Evolutionary conservation across 257 asterid genomes (phyloP), one percentile per base, ranked within the genome.

Genomic region (Nicotiana attenuata): DNA sequence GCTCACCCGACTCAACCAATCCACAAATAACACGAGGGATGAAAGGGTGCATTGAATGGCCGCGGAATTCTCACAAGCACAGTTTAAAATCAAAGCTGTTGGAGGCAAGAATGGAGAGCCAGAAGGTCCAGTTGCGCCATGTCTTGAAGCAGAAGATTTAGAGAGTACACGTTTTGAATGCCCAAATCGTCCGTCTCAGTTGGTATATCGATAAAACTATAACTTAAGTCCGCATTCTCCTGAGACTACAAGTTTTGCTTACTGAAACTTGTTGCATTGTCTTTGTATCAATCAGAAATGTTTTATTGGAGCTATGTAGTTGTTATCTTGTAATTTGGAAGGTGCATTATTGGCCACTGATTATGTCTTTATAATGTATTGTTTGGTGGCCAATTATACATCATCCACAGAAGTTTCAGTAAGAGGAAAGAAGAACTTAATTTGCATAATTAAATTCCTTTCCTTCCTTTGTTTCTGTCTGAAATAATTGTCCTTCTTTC

Each of bases 21-120:
- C 94, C 94, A 17, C 96, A 91, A 52, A 71, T 89, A n/a, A 87
- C 82, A 61, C 93, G 92, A 2, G 93, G 92, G 13, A 92, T 86
- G 91, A 94, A 93, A 86, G 99, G 98, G 53, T 92, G 97, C 90
- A 93, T 93, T 1, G 98, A 95, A 45, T 92, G 98, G 98, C 93
- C 98, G 10, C 88, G 91, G 1, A 80, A 87, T 5, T 89, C 85
- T 7, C 97, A 90, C 78, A 93, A 92, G 86, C 85, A 84, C 67
- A 95, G 96, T 77, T 86, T 95, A 88, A 95, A 95, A 85, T 81
- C 97, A 0, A 88, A 93, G 77, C 89, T 96, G 24, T 50, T 96
- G 84, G 97, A 93, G 76, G 99, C 99, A 10, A 91, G 94, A 88
- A 88, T 89, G 91, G 98, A 93, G 80, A 90, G 95, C 82, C 97